A percentile compares a stretch with the other conserved stretches of the same genome.
phyloP scores from a whole-genome alignment of 2,329 filamentous ascomycete genomes.

The Beauveria medogensis region DNA sequence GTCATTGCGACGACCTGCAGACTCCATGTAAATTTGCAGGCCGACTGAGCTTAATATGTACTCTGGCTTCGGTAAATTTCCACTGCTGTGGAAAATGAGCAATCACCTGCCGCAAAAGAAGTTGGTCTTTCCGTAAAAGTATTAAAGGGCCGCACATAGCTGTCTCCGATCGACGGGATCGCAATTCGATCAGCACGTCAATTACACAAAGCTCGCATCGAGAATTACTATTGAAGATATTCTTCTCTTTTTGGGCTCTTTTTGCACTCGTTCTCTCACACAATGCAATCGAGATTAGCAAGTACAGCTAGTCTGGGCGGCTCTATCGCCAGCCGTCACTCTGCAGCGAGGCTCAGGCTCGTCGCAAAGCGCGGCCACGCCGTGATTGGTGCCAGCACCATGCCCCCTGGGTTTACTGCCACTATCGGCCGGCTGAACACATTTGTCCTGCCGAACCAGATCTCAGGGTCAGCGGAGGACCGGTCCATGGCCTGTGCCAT shows the following conservation, averaged over 20 bases:
- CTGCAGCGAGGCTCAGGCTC: not conserved
- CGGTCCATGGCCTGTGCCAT: conserved; percentile 30
- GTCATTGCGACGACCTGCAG: not conserved
- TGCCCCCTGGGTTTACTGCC: conserved; percentile 22
- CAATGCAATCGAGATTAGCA: not conserved
- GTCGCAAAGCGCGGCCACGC: not conserved
- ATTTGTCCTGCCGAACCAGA: conserved; percentile 31
- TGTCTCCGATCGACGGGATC: not conserved
- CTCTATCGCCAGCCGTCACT: not conserved
- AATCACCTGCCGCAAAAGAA: not conserved
- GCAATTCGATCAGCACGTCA: not conserved
- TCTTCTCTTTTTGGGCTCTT: not conserved
- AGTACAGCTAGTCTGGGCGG: not conserved
- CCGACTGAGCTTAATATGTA: not conserved
- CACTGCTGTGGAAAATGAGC: not conserved
- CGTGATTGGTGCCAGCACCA: conserved; percentile 6
- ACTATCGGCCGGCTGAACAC: conserved; percentile 27
- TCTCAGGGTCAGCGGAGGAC: conserved; percentile 27
- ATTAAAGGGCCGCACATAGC: not conserved
- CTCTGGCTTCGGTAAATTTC: not conserved
- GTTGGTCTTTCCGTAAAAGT: not conserved
- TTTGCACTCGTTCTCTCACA: not conserved
- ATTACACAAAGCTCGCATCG: not conserved
- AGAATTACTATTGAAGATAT: not conserved
- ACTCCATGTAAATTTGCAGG: not conserved